Percentiles rank a stretch among this genome's conserved stretches.
Evolutionary conservation across 441 rosid genomes (phyloP).

Genomic region (Omphalea diandra): DNA sequence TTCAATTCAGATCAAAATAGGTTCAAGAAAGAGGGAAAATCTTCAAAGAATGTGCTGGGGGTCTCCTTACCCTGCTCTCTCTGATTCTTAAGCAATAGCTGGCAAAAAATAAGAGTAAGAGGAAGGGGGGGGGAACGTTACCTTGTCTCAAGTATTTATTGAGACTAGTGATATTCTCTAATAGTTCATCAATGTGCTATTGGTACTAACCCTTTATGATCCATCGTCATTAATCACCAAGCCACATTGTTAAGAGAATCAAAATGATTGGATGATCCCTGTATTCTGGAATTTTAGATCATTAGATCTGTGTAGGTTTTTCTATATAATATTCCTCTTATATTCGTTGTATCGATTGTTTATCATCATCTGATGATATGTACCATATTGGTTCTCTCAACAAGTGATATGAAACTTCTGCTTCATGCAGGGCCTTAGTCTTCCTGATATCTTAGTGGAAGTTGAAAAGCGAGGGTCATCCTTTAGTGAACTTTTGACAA

Average conservation of each 20-base stretch:
- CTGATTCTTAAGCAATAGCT: background rate
- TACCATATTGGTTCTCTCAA: background rate
- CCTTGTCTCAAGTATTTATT: background rate
- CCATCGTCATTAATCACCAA: background rate
- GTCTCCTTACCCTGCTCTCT: background rate
- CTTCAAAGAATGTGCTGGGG: background rate
- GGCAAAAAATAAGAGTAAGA: background rate
- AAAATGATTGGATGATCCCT: background rate
- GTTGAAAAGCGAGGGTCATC: slow-evolving; percentile 81
- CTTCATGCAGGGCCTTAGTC: slow-evolving; percentile 63
- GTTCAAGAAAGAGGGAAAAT: background rate
- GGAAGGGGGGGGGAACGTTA: background rate
- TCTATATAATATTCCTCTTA: background rate
- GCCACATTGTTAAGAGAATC: background rate
- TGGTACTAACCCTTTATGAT: background rate
- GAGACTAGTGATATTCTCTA: background rate
- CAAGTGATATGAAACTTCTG: background rate
- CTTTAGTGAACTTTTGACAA: slow-evolving; percentile 70
- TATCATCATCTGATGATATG: background rate
- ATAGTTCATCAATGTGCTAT: background rate
- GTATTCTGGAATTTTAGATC: background rate
- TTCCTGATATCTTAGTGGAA: slow-evolving; percentile 81
- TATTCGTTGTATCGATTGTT: background rate
- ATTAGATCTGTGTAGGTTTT: background rate
- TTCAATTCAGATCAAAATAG: background rate